Conservation (phyloP, 257 asterid genomes). For the Euphrasia confusa region DNA sequence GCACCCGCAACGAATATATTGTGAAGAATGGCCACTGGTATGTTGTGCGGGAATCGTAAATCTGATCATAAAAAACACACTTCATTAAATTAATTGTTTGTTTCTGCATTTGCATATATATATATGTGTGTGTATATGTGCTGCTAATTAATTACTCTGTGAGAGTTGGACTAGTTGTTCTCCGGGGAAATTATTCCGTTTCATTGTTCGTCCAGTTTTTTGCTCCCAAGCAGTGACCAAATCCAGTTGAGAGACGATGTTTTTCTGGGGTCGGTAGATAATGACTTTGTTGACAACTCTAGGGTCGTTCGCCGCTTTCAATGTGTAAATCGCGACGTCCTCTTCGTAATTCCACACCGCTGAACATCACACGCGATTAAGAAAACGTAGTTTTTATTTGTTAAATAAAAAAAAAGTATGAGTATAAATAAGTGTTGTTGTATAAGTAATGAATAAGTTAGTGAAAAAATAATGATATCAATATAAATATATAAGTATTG, state of each 20-base stretch:
- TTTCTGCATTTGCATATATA: background rate
- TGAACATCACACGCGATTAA: constrained; percentile 8
- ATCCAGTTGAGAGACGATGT: constrained; percentile 29
- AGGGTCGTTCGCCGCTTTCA: constrained; percentile 32
- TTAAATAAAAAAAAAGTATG: too few relatives aligned
- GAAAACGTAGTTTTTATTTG: too few relatives aligned
- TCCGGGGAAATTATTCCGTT: constrained; percentile 22
- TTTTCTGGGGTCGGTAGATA: constrained; percentile 31
- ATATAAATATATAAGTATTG: too few relatives aligned
- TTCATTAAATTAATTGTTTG: background rate
- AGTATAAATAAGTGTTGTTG: too few relatives aligned
- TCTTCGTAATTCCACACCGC: constrained; percentile 35
- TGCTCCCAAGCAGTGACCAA: constrained; percentile 33
- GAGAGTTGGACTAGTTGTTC: constrained; percentile 30
- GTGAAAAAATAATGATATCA: too few relatives aligned
- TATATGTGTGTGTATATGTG: background rate
- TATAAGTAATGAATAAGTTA: too few relatives aligned
- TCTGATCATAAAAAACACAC: constrained; percentile 14
- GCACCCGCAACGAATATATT: constrained; percentile 33
- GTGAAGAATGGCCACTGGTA: constrained; percentile 36
- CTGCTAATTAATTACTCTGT: constrained; percentile 21
- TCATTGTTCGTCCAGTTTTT: constrained; percentile 27
- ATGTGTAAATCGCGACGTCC: constrained; percentile 31
- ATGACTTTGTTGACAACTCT: constrained; percentile 30
- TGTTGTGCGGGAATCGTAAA: constrained; percentile 31